Evolutionary conservation across 2,329 filamentous ascomycete species (phyloP).

Genomic region (Penicillium brasilianum): DNA sequence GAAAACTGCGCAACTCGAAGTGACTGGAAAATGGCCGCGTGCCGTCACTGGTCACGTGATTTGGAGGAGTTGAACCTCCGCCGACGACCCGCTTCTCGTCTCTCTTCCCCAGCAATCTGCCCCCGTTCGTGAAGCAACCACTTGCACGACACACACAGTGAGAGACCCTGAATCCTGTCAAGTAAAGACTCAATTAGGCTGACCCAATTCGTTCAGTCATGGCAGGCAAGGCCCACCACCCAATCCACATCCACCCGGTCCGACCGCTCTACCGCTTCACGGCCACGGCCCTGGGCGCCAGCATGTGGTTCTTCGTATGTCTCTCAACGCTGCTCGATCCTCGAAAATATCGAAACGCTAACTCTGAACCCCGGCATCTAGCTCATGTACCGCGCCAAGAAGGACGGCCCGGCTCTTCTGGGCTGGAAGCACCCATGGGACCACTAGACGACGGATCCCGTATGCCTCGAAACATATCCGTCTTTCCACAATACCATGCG

Average conservation of each 20-base stretch:
- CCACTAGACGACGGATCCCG: slow-evolving; percentile 59
- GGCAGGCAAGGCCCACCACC: slow-evolving; percentile 47
- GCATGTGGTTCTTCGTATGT: slow-evolving; percentile 98
- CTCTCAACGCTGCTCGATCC: background rate
- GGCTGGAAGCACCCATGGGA: slow-evolving; percentile 98
- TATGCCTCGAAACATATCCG: background rate
- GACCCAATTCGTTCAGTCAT: slow-evolving; percentile 34
- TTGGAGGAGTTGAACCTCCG: slow-evolving; percentile 12
- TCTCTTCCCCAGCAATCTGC: slow-evolving; percentile 13
- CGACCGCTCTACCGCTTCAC: slow-evolving; percentile 80
- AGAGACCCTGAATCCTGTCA: slow-evolving; percentile 2
- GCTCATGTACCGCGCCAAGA: slow-evolving; percentile 95
- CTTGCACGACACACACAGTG: slow-evolving; percentile 22
- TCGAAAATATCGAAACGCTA: slow-evolving; percentile 19
- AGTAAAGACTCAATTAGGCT: background rate
- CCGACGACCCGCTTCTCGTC: slow-evolving; percentile 10
- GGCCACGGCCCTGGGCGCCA: slow-evolving; percentile 85
- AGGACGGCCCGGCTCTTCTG: slow-evolving; percentile 88
- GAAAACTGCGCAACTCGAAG: background rate
- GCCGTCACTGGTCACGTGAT: slow-evolving; percentile 26
- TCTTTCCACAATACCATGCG: slow-evolving; percentile 3
- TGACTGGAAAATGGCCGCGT: slow-evolving; percentile 14
- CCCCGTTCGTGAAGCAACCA: slow-evolving; percentile 17
- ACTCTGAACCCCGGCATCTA: slow-evolving; percentile 46
- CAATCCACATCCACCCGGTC: slow-evolving; percentile 61